phyloP scores from a whole-genome alignment of 495 filamentous ascomycete genomes.

The Aspergillus funiculosus region DNA sequence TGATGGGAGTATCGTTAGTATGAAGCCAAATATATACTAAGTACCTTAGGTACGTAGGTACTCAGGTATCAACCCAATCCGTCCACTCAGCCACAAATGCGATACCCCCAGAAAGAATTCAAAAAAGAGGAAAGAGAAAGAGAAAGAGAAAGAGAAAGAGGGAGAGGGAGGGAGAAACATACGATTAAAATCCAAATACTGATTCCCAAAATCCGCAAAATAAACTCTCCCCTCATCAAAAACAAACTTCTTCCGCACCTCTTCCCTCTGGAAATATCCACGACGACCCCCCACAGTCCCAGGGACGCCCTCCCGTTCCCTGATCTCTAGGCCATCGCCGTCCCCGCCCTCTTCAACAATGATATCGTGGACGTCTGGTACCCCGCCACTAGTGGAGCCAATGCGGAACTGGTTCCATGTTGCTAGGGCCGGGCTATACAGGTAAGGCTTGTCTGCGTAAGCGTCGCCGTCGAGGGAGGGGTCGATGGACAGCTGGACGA shows the following conservation, averaged over 20 bases:
- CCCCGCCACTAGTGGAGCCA: constrained; percentile 31
- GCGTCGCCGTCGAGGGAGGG: constrained; percentile 82
- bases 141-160: constrained; percentile 1
- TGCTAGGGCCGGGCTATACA: constrained; percentile 72
- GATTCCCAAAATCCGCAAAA: constrained; percentile 80
- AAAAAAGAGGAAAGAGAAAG: not conserved
- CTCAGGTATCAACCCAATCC: no score
- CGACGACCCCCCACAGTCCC: constrained; percentile 48
- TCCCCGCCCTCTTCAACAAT: constrained; percentile 66
- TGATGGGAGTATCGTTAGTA: not conserved
- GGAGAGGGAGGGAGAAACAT: constrained; percentile 12
- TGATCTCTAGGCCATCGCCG: constrained; percentile 48
- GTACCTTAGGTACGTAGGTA: not conserved
- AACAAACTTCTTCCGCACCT: constrained; percentile 42
- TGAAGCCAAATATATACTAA: no score
- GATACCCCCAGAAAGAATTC: no score
- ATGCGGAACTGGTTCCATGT: constrained; percentile 68
- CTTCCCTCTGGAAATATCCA: constrained; percentile 56
- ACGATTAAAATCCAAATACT: constrained; percentile 83
- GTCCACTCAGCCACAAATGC: no score
- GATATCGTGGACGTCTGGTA: constrained; percentile 29
- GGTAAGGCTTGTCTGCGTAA: constrained; percentile 76
- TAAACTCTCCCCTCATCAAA: constrained; percentile 61
- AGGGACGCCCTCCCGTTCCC: constrained; percentile 47
- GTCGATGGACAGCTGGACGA: constrained; percentile 82